Conservation (phyloP, 1,139 yeast genomes). For the Kurtzmaniella quercitrusa region DNA sequence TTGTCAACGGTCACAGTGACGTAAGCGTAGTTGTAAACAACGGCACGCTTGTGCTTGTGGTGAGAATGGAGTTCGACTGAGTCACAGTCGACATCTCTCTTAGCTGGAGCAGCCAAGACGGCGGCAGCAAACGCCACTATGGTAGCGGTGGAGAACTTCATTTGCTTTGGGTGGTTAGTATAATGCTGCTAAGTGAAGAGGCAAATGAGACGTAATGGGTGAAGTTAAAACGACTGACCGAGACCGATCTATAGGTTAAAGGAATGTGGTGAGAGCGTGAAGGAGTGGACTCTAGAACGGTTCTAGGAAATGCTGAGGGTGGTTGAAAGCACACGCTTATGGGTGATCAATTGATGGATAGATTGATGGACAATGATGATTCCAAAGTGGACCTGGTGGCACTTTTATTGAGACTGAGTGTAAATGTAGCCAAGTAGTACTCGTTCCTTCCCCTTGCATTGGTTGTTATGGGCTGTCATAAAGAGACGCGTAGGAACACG, state of each 20-base stretch:
- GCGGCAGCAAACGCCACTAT: constrained; percentile 35
- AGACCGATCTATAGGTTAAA: neutral
- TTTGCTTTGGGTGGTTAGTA: constrained; percentile 7
- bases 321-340: neutral
- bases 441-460: neutral
- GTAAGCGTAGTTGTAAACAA: constrained; percentile 36
- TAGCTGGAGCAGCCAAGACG: constrained; percentile 45
- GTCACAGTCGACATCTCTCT: constrained; percentile 30
- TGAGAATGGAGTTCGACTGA: constrained; percentile 36
- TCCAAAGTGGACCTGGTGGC: neutral
- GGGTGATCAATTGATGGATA: neutral
- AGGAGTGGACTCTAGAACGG: neutral
- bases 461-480: neutral
- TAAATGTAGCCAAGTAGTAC: neutral
- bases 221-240: too few relatives aligned
- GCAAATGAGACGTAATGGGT: neutral
- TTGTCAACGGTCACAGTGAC: constrained; percentile 43
- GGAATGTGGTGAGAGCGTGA: neutral
- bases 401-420: neutral
- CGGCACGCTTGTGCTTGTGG: constrained; percentile 41
- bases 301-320: neutral
- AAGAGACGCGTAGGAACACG: neutral
- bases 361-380: neutral
- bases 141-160: constrained; percentile 30
- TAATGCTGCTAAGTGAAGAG: neutral